Percentiles rank a stretch among this genome's conserved stretches.
These are phyloP conservation scores for Blepharisma japonicum DNA, from an alignment of 73 alveolate genomes.

Conservation along the genomic window DNA sequence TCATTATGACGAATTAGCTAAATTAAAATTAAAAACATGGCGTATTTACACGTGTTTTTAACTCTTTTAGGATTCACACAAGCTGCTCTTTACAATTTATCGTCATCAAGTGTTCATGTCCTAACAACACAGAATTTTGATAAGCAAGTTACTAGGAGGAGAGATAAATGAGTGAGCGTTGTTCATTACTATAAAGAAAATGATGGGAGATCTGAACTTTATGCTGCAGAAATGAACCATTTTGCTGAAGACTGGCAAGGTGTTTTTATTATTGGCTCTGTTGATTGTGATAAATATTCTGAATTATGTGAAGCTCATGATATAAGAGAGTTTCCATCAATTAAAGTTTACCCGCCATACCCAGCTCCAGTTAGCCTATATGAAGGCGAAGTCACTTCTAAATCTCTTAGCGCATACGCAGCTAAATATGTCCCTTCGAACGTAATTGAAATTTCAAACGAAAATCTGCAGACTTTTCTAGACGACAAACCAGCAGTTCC, in stretches of 20 bases:
- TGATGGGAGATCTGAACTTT: constrained; percentile 41
- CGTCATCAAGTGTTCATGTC: constrained; percentile 39
- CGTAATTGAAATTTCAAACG: constrained; percentile 78
- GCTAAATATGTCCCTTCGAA: constrained; percentile 70
- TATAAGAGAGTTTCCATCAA: constrained; percentile 76
- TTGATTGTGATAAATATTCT: constrained; percentile 83
- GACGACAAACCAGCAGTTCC: constrained; percentile 88
- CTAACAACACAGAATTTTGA: constrained; percentile 42
- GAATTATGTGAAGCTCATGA: constrained; percentile 84
- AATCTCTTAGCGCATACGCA: constrained; percentile 35
- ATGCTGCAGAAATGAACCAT: constrained; percentile 66
- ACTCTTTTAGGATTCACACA: background rate
- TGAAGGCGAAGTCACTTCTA: constrained; percentile 60
- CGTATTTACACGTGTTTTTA: constrained; percentile 22
- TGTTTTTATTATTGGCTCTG: constrained; percentile 83
- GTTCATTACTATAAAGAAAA: constrained; percentile 47
- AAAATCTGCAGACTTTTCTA: constrained; percentile 84
- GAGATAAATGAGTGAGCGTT: constrained; percentile 49
- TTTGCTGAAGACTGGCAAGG: constrained; percentile 94
- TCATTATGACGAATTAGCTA: too few species aligned
- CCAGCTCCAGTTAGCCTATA: constrained; percentile 91
- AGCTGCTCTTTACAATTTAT: constrained; percentile 2
- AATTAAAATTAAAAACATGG: background rate
- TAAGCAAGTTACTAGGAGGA: constrained; percentile 42
- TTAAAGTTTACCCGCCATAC: constrained; percentile 93